Base-by-base conservation (phyloP, 495 filamentous ascomycete genomes). In the Lasiosphaeria ovina region DNA sequence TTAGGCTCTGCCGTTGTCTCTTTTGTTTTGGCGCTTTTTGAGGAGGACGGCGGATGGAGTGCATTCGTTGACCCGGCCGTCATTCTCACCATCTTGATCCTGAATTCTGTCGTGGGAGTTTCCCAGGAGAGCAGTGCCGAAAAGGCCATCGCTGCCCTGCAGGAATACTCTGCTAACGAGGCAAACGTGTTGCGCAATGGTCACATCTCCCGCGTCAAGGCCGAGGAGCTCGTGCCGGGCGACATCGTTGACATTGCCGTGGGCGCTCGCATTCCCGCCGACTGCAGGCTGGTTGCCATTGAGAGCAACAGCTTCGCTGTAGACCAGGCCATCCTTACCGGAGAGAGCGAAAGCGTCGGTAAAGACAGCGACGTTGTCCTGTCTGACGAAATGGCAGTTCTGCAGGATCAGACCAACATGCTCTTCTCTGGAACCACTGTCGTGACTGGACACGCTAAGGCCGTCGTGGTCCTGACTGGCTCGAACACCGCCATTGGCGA, bases 131-230 rank as follows among this genome's bases (percentile, higher is more conserved):
- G 89, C 73, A 97, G 92, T 69, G 95, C 95, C 38, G 95, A 99
- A 73, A 97, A 97, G 74, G 95, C 95, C 9, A 99, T 99, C 75
- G 92, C 95, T 10, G 95, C 95, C 49, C 85, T 99, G 40, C 93
- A 99, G 76, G 93, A 99, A 84, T 99, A 99, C 76, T 97, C 93
- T 45, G 95, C 95, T 59, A 98, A 97, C 69, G 90, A 97, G 78
- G 94, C 95, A 62, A 99, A 93, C 72, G 93, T 95, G 54, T 69
- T 97, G 52, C 88, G 95, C 61, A 83, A 84, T 69, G 92, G 93
- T 14, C 83, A 85, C 60, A 70, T 92, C 57, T 83, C 85, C 62
- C 81, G 87, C 45, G 79, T 98, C 74, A 93, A 91, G 74, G 95
- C 95, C 7, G 95, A 99, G 69, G 91, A 97, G 54, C 79, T 99